Conservation (phyloP, 768 basidiomycete genomes). For the Lentinus brumalis region DNA sequence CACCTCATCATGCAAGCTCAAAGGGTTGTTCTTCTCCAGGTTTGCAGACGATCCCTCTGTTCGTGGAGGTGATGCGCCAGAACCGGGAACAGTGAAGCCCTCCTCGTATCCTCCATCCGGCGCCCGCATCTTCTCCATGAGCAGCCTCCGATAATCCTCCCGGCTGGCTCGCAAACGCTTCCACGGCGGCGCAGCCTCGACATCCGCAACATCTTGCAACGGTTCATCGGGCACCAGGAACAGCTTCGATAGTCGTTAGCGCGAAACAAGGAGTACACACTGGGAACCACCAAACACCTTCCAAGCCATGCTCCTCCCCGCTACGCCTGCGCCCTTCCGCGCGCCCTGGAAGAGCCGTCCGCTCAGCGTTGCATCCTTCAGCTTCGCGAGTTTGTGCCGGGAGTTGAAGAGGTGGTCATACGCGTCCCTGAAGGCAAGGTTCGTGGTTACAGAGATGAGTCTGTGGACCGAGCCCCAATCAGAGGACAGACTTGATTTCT, state of each 20-base stretch:
- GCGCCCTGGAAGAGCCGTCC: conserved; percentile 55
- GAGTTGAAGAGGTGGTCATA: conserved; percentile 54
- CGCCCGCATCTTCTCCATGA: conserved; percentile 74
- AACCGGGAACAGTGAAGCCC: conserved; percentile 60
- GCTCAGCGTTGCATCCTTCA: conserved; percentile 66
- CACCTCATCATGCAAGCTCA: conserved; percentile 79
- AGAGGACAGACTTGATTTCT: conserved; percentile 37
- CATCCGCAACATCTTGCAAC: conserved; percentile 50
- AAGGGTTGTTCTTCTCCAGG: conserved; percentile 76
- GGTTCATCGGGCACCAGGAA: conserved; percentile 72
- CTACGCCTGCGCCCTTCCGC: conserved; percentile 46
- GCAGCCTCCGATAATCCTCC: conserved; percentile 54
- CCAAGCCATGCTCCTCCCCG: conserved; percentile 85
- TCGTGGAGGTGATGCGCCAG: conserved; percentile 35
- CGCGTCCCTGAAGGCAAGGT: conserved; percentile 36
- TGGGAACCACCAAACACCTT: conserved; percentile 53
- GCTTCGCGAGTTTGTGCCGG: conserved; percentile 56
- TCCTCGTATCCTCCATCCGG: conserved; percentile 86
- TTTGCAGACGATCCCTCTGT: conserved; percentile 35
- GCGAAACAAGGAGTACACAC: conserved; percentile 9
- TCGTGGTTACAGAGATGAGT: conserved; percentile 28
- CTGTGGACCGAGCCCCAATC: conserved; percentile 27
- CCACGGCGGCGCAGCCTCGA: conserved; percentile 28
- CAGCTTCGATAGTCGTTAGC: conserved; percentile 43
- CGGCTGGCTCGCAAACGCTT: conserved; percentile 50